Base-by-base conservation (phyloP, 179 eudicot species). In the Heliamphora pulchella region DNA sequence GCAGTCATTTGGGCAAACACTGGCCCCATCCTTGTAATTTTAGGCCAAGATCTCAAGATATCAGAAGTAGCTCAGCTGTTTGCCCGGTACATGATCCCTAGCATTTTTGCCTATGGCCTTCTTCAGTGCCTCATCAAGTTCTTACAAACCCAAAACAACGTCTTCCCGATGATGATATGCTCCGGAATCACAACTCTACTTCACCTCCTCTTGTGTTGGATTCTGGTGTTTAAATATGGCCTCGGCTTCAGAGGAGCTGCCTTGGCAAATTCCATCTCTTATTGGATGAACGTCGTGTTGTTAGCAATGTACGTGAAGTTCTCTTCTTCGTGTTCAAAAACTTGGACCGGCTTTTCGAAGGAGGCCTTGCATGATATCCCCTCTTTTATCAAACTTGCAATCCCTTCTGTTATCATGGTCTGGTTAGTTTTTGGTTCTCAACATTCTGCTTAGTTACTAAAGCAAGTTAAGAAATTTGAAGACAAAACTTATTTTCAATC, bases 371-470 rank as follows among this genome's bases (percentile, higher is more conserved):
- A 79, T 4, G 64, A 87, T 79, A 55, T 91, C 65, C 76, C 79
- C 13, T 57, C 50, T 55, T 93, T 91, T 72, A 46, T 93, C 51
- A 90, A 77, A 63, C 92, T 92, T 71, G 91, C 93, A 20, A 79
- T 93, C 70, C 98, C 98, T 80, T 93, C 97, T 0, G 94, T 97
- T 50, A 85, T 85, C 61, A 92, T 93, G 98, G 31, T 31, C 31
- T 31, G 31, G 31, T 31, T 31, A 31, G 31, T 31, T 31, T 31
- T 31, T 31, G 31, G 89, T 91, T 22, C 57, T 54, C 10, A 63
- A 3, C 48, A 2, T 67, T 67, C 17, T 67, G 3, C 8, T 64
- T 31, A 18, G 4, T n/a, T 61, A 15, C 65, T 22, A 17, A 15
- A 6, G n/a, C 4, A 61, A 61, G 31, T 17, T 61, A 61, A 61